Evolutionary conservation across 768 basidiomycete species (phyloP), one percentile per base, ranked within the genome.

Genomic region (Jaapia argillacea): DNA sequence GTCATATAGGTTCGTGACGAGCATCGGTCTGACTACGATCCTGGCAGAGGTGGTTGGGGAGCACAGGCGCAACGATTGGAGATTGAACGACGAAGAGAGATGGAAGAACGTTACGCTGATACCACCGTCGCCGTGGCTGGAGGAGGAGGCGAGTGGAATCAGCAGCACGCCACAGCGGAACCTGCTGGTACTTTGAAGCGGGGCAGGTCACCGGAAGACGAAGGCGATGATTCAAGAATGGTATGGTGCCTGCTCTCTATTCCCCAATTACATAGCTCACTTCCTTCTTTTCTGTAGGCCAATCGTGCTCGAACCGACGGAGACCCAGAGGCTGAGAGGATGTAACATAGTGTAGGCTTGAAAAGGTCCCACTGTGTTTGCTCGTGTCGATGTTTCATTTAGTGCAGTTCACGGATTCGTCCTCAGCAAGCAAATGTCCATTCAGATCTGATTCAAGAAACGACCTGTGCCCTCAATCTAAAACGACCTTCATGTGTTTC

Each of bases 1-100:
- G n/a, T n/a, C n/a, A 21, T 49, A 6, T 50, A 71, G 60, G 78
- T 93, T 41, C 75, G 94, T 52, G 96, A 99, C 57, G 96, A 99
- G 58, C 96, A 96, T 59, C 68, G 96, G 49, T 84, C 93, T 57
- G 94, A 98, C 61, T 99, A 93, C 57, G 92, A 98, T 59, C 83
- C 91, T 44, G 96, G 96, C 25, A 79, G 96, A 40, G 96, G 96
- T 41, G 89, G 87, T 27, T 93, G 86, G 88, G 90, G 89, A 52
- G 90, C 89, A 4, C 87, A 88, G 48, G 80, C 85, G 4, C 86
- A 90, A 55, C 66, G 74, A 47, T 43, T 71, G 39, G 85, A 88
- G 58, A 70, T 78, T 28, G 84, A 87, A 52, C 70, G 90, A 53
- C 71, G 85, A 58, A 74, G 79, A 51, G 81, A 88, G 55, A 81